Base-by-base conservation (phyloP, 2,329 filamentous ascomycete species). In the Apiospora pterosperma region DNA sequence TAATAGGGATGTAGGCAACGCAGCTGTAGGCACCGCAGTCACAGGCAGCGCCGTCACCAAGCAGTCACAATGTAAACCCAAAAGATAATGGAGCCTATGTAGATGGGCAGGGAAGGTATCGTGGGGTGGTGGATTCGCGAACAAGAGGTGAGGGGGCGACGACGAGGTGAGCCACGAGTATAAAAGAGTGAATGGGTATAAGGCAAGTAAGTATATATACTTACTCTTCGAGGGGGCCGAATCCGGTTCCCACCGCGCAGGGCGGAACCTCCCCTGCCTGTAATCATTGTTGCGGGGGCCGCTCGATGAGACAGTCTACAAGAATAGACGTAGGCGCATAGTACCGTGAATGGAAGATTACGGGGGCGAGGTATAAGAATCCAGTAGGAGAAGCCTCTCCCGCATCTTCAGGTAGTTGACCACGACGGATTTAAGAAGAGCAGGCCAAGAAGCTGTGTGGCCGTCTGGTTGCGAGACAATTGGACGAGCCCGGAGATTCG, bases 191-290 rank as follows among this genome's bases (percentile, higher is more conserved):
- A 34, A 44, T 42, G 4, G 28, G n/a, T 28, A 25, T 8, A 25
- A 8, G 5, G 19, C n/a, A 14, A 41, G 55, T 36, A 36, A 36
- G 36, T 34, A 58, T 21, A 52, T 38, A 16, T 34, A 70, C 74
- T 61, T 73, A 75, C 75, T 67, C 74, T 67, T 65, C 75, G 68
- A 55, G 75, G 75, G 63, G 74, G 73, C 25, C 75, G 72, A 62
- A 76, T 75, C 59, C 73, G 72, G 28, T 34, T 55, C 42, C 73
- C 71, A 12, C 71, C 69, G 39, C 74, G 69, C 63, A 71, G 70
- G 62, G 68, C 67, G 34, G 71, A 65, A 36, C 73, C 73, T 67
- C 75, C 75, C 36, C 75, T 69, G 63, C 75, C 73, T 34, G 73
- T 75, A 62, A 76, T 76, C 75, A 76, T 76, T 55, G 48, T 55